Evolutionary conservation across 371 early-diverging fungal genomes (phyloP).

Genomic region (Sporodiniella umbellata): DNA sequence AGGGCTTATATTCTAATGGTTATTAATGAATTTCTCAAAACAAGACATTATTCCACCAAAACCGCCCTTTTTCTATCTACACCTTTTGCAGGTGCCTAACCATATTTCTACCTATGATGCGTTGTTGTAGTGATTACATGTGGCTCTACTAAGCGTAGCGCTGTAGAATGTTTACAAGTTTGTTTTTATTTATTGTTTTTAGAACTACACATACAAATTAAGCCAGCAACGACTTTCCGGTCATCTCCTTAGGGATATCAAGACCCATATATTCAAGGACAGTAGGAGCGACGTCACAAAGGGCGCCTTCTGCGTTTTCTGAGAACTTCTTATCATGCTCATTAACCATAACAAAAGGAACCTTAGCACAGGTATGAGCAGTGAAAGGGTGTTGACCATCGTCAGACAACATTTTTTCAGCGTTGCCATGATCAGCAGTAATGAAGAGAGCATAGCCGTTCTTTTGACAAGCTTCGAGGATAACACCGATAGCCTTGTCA

Average conservation of each 20-base stretch:
- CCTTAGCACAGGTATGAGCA: slow-evolving; percentile 92
- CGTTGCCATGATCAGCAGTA: slow-evolving; percentile 99
- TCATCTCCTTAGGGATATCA: slow-evolving; percentile 94
- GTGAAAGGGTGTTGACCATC: slow-evolving; percentile 88
- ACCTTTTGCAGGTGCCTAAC: too few relatives aligned
- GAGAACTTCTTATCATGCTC: slow-evolving; percentile 42
- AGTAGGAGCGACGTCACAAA: slow-evolving; percentile 99
- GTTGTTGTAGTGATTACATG: too few relatives aligned
- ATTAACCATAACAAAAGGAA: slow-evolving; percentile 92
- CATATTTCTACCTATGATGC: too few relatives aligned
- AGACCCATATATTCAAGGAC: slow-evolving; percentile 92
- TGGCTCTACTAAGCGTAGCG: too few relatives aligned
- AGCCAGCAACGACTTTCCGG: slow-evolving; percentile 66
- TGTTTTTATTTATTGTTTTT: too few relatives aligned
- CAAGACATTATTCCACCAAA: too few relatives aligned
- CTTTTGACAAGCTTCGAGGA: slow-evolving; percentile 89
- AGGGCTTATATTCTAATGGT: too few relatives aligned
- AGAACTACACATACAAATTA: slow-evolving; percentile 5
- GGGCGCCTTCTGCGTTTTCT: slow-evolving; percentile 60
- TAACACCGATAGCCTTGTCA: slow-evolving; percentile 92
- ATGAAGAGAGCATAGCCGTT: slow-evolving; percentile 92
- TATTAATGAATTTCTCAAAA: too few relatives aligned
- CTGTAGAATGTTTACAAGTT: too few relatives aligned
- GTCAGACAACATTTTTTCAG: slow-evolving; percentile 97
- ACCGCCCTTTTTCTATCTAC: too few relatives aligned